Evolutionary conservation across 1,139 yeast genomes (phyloP).

Genomic region (Protomyces inundatus): DNA sequence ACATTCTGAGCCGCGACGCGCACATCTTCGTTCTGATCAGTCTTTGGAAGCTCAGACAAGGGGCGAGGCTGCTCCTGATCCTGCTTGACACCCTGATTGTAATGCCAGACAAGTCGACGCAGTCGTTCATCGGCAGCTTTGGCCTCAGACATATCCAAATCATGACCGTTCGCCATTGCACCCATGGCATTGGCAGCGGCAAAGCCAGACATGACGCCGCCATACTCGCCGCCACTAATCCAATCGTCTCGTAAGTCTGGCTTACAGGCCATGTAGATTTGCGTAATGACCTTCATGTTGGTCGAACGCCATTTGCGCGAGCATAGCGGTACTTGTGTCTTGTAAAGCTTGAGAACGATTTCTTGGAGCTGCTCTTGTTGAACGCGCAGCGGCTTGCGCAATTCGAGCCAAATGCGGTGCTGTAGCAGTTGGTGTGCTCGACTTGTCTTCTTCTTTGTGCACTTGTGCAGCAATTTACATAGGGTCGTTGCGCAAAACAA

Average conservation of each 20-base stretch:
- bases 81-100: neutral
- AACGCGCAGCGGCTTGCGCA: constrained; percentile 42
- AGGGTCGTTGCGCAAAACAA: constrained; percentile 39
- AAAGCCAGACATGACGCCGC: constrained; percentile 41
- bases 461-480: constrained; percentile 38
- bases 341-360: constrained; percentile 67
- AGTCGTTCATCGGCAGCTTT: neutral
- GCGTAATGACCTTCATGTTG: constrained; percentile 89
- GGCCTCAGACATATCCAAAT: neutral
- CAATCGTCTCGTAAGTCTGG: constrained; percentile 75
- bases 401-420: constrained; percentile 42
- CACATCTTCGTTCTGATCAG: neutral
- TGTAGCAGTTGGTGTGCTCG: constrained; percentile 44
- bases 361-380: constrained; percentile 60
- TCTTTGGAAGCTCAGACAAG: neutral
- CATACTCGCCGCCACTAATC: constrained; percentile 60
- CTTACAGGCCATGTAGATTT: constrained; percentile 71
- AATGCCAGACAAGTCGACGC: neutral
- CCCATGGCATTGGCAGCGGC: constrained; percentile 68
- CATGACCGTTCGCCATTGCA: constrained; percentile 40
- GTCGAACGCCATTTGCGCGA: constrained; percentile 92
- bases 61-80: too few species aligned
- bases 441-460: constrained; percentile 42
- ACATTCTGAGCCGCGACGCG: neutral
- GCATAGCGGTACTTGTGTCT: constrained; percentile 79